Evolutionary conservation across 768 basidiomycete species (phyloP).

Genomic region (Lentinula lateritia): DNA sequence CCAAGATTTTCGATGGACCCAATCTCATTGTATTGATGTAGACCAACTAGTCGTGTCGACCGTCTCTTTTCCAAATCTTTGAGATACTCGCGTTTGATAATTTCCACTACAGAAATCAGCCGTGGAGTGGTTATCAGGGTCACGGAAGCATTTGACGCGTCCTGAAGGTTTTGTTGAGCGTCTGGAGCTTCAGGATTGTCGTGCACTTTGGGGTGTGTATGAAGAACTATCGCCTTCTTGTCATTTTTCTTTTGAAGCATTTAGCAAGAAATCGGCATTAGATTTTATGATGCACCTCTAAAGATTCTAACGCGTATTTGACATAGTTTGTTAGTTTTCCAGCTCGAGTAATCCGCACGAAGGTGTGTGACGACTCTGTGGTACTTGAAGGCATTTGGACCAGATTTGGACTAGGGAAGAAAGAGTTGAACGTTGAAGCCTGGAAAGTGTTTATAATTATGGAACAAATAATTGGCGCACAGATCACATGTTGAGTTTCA

Average conservation of each 20-base stretch:
- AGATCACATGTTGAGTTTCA: neutral
- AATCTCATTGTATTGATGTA: slow-evolving; percentile 77
- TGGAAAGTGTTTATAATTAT: neutral
- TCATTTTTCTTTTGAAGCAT: slow-evolving; percentile 36
- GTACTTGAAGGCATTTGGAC: neutral
- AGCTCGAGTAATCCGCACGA: slow-evolving; percentile 48
- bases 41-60: slow-evolving; percentile 40
- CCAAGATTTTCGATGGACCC: slow-evolving; percentile 46
- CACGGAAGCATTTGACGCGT: slow-evolving; percentile 21
- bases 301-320: slow-evolving; percentile 44
- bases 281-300: slow-evolving; percentile 37
- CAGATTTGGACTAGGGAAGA: neutral
- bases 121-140: slow-evolving; percentile 47
- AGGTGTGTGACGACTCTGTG: slow-evolving; percentile 15
- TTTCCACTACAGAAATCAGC: slow-evolving; percentile 74
- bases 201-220: slow-evolving; percentile 45
- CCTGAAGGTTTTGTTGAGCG: slow-evolving; percentile 8
- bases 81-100: slow-evolving; percentile 78
- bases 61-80: slow-evolving; percentile 39
- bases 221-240: slow-evolving; percentile 45
- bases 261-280: neutral
- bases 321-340: slow-evolving; percentile 54
- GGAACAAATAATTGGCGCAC: neutral
- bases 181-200: slow-evolving; percentile 2
- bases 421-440: neutral